Evolutionary conservation across 768 basidiomycete genomes (phyloP).

Genomic region (Pholiota conissans): DNA sequence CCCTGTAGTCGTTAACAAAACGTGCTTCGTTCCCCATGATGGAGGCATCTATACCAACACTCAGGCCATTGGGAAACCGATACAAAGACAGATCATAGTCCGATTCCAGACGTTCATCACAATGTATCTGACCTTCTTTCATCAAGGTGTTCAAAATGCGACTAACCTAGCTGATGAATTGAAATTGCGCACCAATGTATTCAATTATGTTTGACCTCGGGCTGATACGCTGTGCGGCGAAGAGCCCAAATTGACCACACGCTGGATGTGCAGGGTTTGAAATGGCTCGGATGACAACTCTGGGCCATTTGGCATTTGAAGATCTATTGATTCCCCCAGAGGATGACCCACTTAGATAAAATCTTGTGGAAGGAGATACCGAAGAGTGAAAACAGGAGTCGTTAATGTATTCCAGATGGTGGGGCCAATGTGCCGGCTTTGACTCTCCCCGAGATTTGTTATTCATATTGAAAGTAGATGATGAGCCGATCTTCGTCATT

Average conservation of each 20-base stretch:
- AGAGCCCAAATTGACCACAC: conserved; percentile 76
- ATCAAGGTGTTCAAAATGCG: no score
- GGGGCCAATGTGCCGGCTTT: conserved; percentile 29
- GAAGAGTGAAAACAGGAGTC: conserved; percentile 57
- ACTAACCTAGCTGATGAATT: neutral
- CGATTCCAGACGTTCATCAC: conserved; percentile 67
- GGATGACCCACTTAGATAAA: conserved; percentile 33
- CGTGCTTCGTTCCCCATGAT: conserved; percentile 82
- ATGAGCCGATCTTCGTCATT: neutral
- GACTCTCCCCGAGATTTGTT: neutral
- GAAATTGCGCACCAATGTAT: conserved; percentile 50
- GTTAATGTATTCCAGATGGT: conserved; percentile 52
- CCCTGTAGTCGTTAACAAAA: conserved; percentile 91
- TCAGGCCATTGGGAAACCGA: conserved; percentile 54
- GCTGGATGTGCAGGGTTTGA: conserved; percentile 67
- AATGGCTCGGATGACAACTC: conserved; percentile 60
- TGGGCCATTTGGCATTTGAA: conserved; percentile 17
- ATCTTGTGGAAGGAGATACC: conserved; percentile 42
- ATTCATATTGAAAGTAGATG: conserved; percentile 19
- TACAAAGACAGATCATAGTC: conserved; percentile 89
- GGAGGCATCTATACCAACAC: conserved; percentile 78
- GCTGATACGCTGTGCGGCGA: conserved; percentile 71
- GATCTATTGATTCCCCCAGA: conserved; percentile 12
- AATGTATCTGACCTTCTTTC: conserved; percentile 87
- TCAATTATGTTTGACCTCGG: conserved; percentile 70